Evolutionary conservation across 495 filamentous ascomycete species (phyloP).

Genomic region (Thozetella sp.): DNA sequence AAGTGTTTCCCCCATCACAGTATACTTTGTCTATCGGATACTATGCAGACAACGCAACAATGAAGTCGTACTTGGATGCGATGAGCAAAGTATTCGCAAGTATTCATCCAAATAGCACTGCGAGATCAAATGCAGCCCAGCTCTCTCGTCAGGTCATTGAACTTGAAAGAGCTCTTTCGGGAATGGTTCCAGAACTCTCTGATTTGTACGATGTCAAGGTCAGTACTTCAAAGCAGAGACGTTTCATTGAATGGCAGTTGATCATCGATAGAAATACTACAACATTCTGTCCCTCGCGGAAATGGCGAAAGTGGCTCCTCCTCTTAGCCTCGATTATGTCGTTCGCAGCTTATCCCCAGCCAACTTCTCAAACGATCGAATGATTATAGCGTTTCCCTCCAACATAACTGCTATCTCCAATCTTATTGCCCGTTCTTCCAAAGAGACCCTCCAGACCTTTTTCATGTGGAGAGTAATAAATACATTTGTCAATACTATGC

Average conservation of each 20-base stretch:
- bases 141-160: neutral
- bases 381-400: constrained; percentile 31
- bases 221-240: too few relatives aligned
- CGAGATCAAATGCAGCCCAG: neutral
- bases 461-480: constrained; percentile 1
- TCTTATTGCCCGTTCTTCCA: neutral
- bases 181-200: neutral
- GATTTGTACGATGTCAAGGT: constrained; percentile 1
- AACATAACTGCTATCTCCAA: neutral
- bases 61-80: neutral
- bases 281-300: constrained; percentile 36
- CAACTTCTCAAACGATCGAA: constrained; percentile 47
- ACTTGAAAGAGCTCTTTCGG: constrained; percentile 14
- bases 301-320: constrained; percentile 46
- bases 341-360: constrained; percentile 45
- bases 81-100: neutral
- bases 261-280: constrained; percentile 5
- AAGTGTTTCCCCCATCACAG: neutral
- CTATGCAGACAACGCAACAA: constrained; percentile 1
- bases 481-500: constrained; percentile 37
- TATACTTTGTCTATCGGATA: neutral
- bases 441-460: constrained; percentile 3
- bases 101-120: neutral
- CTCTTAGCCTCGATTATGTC: constrained; percentile 48
- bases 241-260: too few relatives aligned